phyloP scores from a whole-genome alignment of 2,329 filamentous ascomycete genomes.

The Aspergillus caelatus region DNA sequence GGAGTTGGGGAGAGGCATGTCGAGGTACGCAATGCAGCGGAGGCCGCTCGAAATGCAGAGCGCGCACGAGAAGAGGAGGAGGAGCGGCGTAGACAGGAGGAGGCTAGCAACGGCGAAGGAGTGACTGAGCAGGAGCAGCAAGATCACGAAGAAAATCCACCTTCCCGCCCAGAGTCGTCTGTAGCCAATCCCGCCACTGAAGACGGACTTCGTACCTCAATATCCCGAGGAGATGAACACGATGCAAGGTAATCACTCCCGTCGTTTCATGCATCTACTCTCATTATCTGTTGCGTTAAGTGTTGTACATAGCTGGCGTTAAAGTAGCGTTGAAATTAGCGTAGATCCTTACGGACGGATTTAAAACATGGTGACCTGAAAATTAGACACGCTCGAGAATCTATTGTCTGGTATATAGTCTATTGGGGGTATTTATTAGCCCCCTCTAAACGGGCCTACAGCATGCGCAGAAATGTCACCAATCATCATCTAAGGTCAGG shows the following conservation, averaged over 20 bases:
- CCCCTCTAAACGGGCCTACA: not conserved
- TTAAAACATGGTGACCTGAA: not conserved
- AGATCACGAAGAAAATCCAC: slow-evolving; percentile 8
- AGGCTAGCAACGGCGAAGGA: slow-evolving; percentile 17
- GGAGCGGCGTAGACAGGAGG: slow-evolving; percentile 24
- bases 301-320: slow-evolving; percentile 6
- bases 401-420: not conserved
- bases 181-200: not conserved
- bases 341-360: not conserved
- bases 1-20: slow-evolving; percentile 65
- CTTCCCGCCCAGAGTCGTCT: slow-evolving; percentile 9
- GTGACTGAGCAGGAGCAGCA: slow-evolving; percentile 12
- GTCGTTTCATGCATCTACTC: not conserved
- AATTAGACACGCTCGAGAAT: not conserved
- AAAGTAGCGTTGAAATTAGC: slow-evolving; percentile 9
- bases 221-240: slow-evolving; percentile 18
- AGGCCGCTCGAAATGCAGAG: slow-evolving; percentile 39
- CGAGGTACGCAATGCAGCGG: slow-evolving; percentile 56
- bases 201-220: slow-evolving; percentile 7
- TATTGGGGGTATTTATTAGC: not conserved
- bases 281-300: not conserved
- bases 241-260: not conserved
- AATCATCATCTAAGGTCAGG: not conserved
- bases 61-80: slow-evolving; percentile 31
- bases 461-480: not conserved